Percentiles rank a stretch among this genome's conserved stretches.
Evolutionary conservation across 306 rosid genomes (phyloP).

Genomic region (Pterocarpus santalinus): DNA sequence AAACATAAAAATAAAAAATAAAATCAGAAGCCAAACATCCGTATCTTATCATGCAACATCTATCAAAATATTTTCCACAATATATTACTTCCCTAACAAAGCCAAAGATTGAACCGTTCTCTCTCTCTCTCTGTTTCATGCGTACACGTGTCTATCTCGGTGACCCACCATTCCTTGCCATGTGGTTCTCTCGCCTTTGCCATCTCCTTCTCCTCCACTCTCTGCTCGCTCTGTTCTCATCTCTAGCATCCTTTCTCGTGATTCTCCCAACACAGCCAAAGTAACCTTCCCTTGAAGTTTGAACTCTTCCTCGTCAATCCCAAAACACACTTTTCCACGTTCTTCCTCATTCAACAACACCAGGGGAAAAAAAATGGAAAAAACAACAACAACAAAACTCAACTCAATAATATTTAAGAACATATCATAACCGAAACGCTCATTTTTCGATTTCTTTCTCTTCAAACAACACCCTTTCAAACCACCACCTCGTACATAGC

Average conservation of each 20-base stretch:
- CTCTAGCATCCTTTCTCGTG: slow-evolving; percentile 29
- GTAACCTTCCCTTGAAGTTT: slow-evolving; percentile 1
- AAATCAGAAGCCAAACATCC: no score
- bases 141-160: slow-evolving; percentile 58
- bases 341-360: slow-evolving; percentile 3
- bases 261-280: slow-evolving; percentile 4
- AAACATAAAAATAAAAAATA: no score
- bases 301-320: slow-evolving; percentile 31
- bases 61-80: no score
- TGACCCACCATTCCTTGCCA: slow-evolving; percentile 54
- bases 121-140: background rate
- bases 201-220: slow-evolving; percentile 41
- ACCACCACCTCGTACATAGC: no score
- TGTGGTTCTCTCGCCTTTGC: slow-evolving; percentile 47
- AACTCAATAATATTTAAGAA: background rate
- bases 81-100: background rate
- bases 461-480: background rate
- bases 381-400: background rate
- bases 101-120: background rate
- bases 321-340: background rate
- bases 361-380: no score
- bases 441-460: background rate
- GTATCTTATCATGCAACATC: no score
- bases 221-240: slow-evolving; percentile 19
- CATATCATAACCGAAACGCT: background rate